These are phyloP conservation scores for Rhizopus arrhizus DNA, from an alignment of 371 early-diverging fungal genomes.

Conservation along the genomic window DNA sequence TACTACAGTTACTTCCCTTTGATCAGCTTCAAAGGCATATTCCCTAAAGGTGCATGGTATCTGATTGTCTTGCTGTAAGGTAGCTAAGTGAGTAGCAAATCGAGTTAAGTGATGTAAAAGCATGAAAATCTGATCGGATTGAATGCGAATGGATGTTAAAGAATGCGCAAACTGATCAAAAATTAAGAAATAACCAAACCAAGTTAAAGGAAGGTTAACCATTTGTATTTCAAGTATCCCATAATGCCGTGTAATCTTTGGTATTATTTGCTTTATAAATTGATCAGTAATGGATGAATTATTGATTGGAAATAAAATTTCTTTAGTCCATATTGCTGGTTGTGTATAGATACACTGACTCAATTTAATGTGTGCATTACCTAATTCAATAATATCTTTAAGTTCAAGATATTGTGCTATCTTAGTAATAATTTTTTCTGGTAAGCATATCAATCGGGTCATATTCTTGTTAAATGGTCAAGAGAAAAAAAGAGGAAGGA, in stretches of 20 bases:
- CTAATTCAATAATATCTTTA: conserved; percentile 21
- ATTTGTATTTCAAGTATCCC: conserved; percentile 36
- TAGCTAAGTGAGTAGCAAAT: conserved; percentile 44
- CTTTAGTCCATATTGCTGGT: conserved; percentile 39
- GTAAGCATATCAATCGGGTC: conserved; percentile 12
- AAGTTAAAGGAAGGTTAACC: conserved; percentile 36
- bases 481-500: too few species aligned
- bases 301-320: conserved; percentile 36
- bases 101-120: conserved; percentile 36
- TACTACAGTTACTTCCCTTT: background rate
- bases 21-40: conserved; percentile 26
- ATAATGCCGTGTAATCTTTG: conserved; percentile 44
- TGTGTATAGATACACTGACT: conserved; percentile 27
- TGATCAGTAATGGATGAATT: conserved; percentile 39
- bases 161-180: conserved; percentile 55
- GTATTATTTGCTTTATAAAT: conserved; percentile 32
- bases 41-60: conserved; percentile 50
- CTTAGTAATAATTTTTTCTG: conserved; percentile 15
- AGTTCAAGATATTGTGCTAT: conserved; percentile 14
- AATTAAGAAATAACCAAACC: conserved; percentile 40
- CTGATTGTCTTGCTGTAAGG: conserved; percentile 38
- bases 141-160: conserved; percentile 34
- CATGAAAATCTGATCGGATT: conserved; percentile 12
- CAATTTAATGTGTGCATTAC: conserved; percentile 19
- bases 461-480: background rate